Conservation (phyloP, 2,329 filamentous ascomycete species). For the Calonectria fujianensis region DNA sequence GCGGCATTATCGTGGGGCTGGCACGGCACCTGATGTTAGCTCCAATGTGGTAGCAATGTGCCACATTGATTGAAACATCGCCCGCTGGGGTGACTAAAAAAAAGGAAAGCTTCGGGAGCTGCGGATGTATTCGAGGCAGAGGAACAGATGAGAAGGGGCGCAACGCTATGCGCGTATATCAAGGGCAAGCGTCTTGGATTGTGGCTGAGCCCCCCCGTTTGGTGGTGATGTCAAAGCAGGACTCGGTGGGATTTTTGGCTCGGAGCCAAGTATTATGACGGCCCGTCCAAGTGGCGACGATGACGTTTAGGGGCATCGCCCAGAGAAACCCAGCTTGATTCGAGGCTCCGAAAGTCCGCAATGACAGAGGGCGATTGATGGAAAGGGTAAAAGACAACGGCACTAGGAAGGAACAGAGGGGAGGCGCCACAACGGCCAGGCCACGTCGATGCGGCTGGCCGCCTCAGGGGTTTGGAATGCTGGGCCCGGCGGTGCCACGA, state of each 20-base stretch:
- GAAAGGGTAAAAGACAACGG: background rate
- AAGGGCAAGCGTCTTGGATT: background rate
- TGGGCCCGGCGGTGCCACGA: conserved; percentile 29
- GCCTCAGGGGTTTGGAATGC: conserved; percentile 34
- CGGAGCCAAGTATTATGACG: background rate
- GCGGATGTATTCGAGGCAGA: conserved; percentile 18
- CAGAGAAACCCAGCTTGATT: background rate
- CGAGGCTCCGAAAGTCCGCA: conserved; percentile 16
- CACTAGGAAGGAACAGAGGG: conserved; percentile 5
- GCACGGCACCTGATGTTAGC: background rate
- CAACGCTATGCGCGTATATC: conserved; percentile 21
- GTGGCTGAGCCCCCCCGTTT: conserved; percentile 18
- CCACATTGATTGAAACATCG: conserved; percentile 22
- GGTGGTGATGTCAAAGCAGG: background rate
- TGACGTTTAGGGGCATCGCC: conserved; percentile 24
- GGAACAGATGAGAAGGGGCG: conserved; percentile 30
- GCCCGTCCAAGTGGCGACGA: conserved; percentile 30
- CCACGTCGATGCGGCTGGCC: conserved; percentile 24
- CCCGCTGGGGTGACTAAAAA: background rate
- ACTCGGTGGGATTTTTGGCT: background rate
- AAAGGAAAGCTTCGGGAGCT: conserved; percentile 12
- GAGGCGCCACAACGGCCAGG: conserved; percentile 31
- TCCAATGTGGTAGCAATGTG: background rate
- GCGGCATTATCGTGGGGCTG: conserved; percentile 26
- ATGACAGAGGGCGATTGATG: conserved; percentile 11